Percentiles rank a stretch among this genome's conserved stretches.
Conservation (phyloP, 768 basidiomycete species). For the Dioszegia aurantiaca region DNA sequence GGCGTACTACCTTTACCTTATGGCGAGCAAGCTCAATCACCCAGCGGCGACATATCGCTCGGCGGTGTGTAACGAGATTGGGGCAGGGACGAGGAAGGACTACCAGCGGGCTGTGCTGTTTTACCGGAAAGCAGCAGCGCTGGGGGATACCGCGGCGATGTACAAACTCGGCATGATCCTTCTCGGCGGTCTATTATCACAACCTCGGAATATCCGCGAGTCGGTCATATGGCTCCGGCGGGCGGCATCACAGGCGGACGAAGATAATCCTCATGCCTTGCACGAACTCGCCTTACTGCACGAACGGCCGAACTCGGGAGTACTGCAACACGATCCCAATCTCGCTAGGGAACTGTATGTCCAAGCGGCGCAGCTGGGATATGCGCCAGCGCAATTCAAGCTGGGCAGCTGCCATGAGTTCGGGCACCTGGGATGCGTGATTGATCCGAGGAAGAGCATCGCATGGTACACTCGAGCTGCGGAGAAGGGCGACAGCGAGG, state of each 20-base stretch:
- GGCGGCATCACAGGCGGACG: slow-evolving; percentile 95
- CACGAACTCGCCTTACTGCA: slow-evolving; percentile 75
- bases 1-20: slow-evolving; percentile 93
- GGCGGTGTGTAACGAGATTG: slow-evolving; percentile 97
- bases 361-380: slow-evolving; percentile 87
- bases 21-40: slow-evolving; percentile 96
- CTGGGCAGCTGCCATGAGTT: slow-evolving; percentile 95
- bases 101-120: slow-evolving; percentile 85
- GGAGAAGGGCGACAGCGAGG: slow-evolving; percentile 90
- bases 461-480: slow-evolving; percentile 99
- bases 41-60: slow-evolving; percentile 92
- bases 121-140: slow-evolving; percentile 91
- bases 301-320: slow-evolving; percentile 55
- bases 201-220: slow-evolving; percentile 81
- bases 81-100: slow-evolving; percentile 88
- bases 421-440: slow-evolving; percentile 78
- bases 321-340: slow-evolving; percentile 74
- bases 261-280: slow-evolving; percentile 94
- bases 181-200: slow-evolving; percentile 75
- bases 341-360: slow-evolving; percentile 83
- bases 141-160: slow-evolving; percentile 98
- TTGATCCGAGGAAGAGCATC: slow-evolving; percentile 89
- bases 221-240: slow-evolving; percentile 91
- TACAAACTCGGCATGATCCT: slow-evolving; percentile 99
- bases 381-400: slow-evolving; percentile 90